These are phyloP conservation scores for Euphorbia corollata DNA, from an alignment of 441 rosid genomes.

Conservation along the genomic window DNA sequence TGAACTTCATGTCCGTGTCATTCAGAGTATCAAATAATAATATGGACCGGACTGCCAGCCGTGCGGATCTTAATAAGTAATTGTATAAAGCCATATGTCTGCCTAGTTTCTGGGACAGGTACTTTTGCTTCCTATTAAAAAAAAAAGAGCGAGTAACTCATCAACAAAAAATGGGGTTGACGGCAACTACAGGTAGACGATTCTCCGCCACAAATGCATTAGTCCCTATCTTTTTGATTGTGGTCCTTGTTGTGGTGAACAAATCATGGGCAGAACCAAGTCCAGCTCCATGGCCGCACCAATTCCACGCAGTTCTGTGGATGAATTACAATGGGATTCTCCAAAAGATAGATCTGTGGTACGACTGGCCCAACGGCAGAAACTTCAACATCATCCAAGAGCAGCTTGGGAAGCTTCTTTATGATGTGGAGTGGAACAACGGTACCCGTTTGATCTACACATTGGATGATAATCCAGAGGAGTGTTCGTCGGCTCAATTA, in stretches of 20 bases:
- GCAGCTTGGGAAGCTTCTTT: constrained; percentile 55
- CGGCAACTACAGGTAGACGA: neutral
- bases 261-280: constrained; percentile 29
- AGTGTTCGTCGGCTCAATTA: constrained; percentile 41
- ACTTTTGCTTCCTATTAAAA: too few relatives aligned
- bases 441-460: constrained; percentile 68
- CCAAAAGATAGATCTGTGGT: constrained; percentile 73
- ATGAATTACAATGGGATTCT: constrained; percentile 65
- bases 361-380: constrained; percentile 75
- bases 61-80: too few relatives aligned
- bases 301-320: constrained; percentile 59
- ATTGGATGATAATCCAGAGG: constrained; percentile 30
- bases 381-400: constrained; percentile 69
- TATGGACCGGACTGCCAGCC: too few relatives aligned
- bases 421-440: constrained; percentile 82
- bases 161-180: neutral
- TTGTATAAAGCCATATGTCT: too few relatives aligned
- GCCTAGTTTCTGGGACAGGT: too few relatives aligned
- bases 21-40: too few relatives aligned
- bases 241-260: neutral
- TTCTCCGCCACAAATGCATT: neutral
- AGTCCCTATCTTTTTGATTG: neutral
- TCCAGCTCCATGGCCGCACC: constrained; percentile 69
- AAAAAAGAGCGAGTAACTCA: neutral
- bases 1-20: too few relatives aligned